These are phyloP conservation scores for Paragyromitra xinjiangensis DNA, from an alignment of 495 filamentous ascomycete genomes.

Conservation along the genomic window DNA sequence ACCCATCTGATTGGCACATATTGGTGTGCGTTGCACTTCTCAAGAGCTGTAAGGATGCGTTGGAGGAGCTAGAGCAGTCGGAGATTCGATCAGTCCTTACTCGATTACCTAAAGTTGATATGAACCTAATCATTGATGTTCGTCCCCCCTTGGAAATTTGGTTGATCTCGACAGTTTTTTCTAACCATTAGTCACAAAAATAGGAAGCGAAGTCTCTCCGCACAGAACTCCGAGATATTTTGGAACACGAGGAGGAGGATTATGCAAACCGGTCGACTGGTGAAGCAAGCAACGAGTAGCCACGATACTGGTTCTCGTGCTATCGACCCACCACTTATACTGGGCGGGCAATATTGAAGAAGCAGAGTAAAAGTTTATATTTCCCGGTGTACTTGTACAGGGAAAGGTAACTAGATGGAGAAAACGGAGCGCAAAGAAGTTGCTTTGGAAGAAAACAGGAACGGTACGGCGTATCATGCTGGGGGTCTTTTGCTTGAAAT, in stretches of 20 bases:
- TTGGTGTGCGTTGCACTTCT: slow-evolving; percentile 55
- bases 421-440: slow-evolving; percentile 24
- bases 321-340: slow-evolving; percentile 7
- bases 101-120: slow-evolving; percentile 52
- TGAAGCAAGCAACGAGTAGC: slow-evolving; percentile 38
- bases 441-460: slow-evolving; percentile 32
- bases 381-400: slow-evolving; percentile 14
- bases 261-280: slow-evolving; percentile 47
- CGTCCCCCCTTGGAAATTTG: slow-evolving; percentile 17
- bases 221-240: slow-evolving; percentile 42
- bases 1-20: slow-evolving; percentile 56
- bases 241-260: slow-evolving; percentile 49
- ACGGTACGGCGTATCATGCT: slow-evolving; percentile 36
- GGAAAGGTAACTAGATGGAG: slow-evolving; percentile 21
- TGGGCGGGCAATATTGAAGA: not conserved
- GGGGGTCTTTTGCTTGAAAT: slow-evolving; percentile 41
- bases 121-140: slow-evolving; percentile 55
- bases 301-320: slow-evolving; percentile 9
- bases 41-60: slow-evolving; percentile 51
- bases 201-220: slow-evolving; percentile 50
- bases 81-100: slow-evolving; percentile 54
- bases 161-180: slow-evolving; percentile 4
- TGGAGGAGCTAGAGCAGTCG: slow-evolving; percentile 56
- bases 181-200: slow-evolving; percentile 29
- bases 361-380: slow-evolving; percentile 18